Percentiles rank a stretch among this genome's conserved stretches.
Conservation (phyloP, 495 filamentous ascomycete species). For the Terfezia boudieri region DNA sequence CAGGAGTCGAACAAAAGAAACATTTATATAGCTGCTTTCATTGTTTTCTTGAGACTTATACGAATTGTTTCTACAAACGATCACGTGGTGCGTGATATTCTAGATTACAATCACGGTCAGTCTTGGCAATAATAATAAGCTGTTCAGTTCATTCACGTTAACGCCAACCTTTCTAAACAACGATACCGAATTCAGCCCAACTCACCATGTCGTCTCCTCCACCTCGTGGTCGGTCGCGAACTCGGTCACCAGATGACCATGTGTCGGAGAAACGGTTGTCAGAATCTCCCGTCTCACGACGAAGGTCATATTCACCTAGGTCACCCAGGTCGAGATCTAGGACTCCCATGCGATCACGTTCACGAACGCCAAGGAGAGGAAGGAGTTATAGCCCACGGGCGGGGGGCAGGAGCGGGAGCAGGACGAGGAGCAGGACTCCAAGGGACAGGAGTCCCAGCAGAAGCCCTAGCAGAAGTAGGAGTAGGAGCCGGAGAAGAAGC, state of each 20-base stretch:
- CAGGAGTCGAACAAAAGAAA: too few relatives aligned
- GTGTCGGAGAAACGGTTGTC: neutral
- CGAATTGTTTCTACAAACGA: too few relatives aligned
- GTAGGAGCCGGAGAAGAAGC: constrained; percentile 11
- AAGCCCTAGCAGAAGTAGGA: constrained; percentile 8
- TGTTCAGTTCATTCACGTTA: too few relatives aligned
- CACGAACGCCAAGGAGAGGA: constrained; percentile 4
- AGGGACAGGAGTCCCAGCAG: neutral
- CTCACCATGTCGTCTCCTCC: neutral
- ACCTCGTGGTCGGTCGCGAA: neutral
- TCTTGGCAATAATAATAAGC: too few relatives aligned
- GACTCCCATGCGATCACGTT: constrained; percentile 2
- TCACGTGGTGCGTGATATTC: too few relatives aligned
- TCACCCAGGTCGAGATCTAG: constrained; percentile 11
- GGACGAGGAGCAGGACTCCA: neutral
- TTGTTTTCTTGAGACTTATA: too few relatives aligned
- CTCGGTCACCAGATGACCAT: neutral
- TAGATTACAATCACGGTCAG: too few relatives aligned
- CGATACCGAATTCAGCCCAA: too few relatives aligned
- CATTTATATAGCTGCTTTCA: too few relatives aligned
- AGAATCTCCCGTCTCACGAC: neutral
- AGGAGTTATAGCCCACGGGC: constrained; percentile 1
- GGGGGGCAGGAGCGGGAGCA: neutral
- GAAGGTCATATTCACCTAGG: neutral
- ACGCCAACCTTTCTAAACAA: too few relatives aligned